phyloP scores from a whole-genome alignment of 1,284 basidiomycete genomes.

The Leccinum colubrinum region DNA sequence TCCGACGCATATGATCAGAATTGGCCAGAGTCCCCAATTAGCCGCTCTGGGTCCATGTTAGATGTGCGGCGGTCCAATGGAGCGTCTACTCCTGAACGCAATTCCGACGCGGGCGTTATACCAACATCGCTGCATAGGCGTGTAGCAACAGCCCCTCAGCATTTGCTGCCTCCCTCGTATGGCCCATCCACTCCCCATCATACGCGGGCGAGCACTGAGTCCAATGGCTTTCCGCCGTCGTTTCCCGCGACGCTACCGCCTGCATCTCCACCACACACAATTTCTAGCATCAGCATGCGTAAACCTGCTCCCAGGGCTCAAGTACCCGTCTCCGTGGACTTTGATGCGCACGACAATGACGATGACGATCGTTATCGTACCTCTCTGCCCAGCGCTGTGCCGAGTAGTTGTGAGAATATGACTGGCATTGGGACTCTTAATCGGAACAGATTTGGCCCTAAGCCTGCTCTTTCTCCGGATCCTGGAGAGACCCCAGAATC shows the following conservation, averaged over 20 bases:
- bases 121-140: slow-evolving; percentile 33
- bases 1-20: slow-evolving; percentile 30
- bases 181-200: slow-evolving; percentile 20
- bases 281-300: slow-evolving; percentile 38
- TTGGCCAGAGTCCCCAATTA: slow-evolving; percentile 36
- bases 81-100: slow-evolving; percentile 33
- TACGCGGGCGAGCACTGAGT: slow-evolving; percentile 20
- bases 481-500: slow-evolving; percentile 10
- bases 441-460: slow-evolving; percentile 29
- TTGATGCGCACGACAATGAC: slow-evolving; percentile 38
- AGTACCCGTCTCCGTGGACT: slow-evolving; percentile 55
- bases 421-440: slow-evolving; percentile 57
- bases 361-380: slow-evolving; percentile 38
- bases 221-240: slow-evolving; percentile 20
- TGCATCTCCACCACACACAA: slow-evolving; percentile 23
- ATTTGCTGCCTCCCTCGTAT: slow-evolving; percentile 21
- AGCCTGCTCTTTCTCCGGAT: slow-evolving; percentile 10
- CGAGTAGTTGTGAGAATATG: slow-evolving; percentile 53
- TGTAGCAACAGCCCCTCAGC: slow-evolving; percentile 31
- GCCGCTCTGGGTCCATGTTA: slow-evolving; percentile 33
- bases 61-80: slow-evolving; percentile 35
- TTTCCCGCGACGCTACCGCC: slow-evolving; percentile 18
- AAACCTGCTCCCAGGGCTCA: slow-evolving; percentile 61
- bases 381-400: slow-evolving; percentile 49
- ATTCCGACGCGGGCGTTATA: slow-evolving; percentile 22